A percentile compares a stretch with the other conserved stretches of the same genome.
Conservation (phyloP, 345 rosid genomes). For the Raphanus sativus region DNA sequence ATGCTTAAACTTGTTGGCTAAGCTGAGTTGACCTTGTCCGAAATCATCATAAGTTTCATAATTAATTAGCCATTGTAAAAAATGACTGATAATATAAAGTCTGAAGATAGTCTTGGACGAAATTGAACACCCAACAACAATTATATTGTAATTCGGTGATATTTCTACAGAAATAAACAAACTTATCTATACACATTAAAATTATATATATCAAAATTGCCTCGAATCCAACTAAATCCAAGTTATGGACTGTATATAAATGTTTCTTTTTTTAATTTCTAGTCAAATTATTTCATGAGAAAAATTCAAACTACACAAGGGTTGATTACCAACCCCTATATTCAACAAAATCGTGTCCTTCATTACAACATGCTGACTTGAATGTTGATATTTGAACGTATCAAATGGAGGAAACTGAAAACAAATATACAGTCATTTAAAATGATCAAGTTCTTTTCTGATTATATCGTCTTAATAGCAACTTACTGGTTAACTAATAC, state of each 20-base stretch:
- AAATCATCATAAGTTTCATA: background rate
- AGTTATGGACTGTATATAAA: background rate
- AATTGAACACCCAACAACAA: background rate
- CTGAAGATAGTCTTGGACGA: background rate
- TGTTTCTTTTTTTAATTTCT: background rate
- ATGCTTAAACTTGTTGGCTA: constrained; percentile 30
- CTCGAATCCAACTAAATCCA: background rate
- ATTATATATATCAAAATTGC: background rate
- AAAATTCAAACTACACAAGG: background rate
- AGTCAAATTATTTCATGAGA: background rate
- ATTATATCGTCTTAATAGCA: background rate
- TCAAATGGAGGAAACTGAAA: background rate
- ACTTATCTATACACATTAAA: too few species aligned
- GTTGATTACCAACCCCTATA: background rate
- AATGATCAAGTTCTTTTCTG: background rate
- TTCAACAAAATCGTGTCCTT: background rate
- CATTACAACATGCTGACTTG: constrained; percentile 20
- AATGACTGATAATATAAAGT: background rate
- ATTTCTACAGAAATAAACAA: too few species aligned
- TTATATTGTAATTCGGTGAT: too few species aligned
- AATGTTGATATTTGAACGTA: constrained; percentile 5
- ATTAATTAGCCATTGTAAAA: constrained; percentile 3
- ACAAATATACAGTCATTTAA: constrained; percentile 5
- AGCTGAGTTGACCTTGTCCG: constrained; percentile 16
- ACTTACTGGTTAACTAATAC: background rate